A percentile compares a stretch with the other conserved stretches of the same genome.
These are phyloP conservation scores for Ambrosia hybrid DNA, from an alignment of 140 eudicot genomes.

Conservation along the genomic window DNA sequence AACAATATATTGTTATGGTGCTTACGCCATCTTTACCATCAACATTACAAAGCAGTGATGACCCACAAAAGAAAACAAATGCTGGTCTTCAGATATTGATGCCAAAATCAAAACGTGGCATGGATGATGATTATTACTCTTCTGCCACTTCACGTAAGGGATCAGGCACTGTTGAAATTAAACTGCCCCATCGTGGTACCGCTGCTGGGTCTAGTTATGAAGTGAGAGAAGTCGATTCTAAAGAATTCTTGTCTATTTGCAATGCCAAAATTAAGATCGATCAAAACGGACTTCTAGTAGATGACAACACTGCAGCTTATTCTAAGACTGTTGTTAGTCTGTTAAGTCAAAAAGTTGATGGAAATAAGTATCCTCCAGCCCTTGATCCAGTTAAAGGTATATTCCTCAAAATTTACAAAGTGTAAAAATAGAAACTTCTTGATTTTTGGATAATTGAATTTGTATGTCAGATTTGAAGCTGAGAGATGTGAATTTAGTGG, in stretches of 20 bases:
- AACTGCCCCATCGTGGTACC: constrained; percentile 76
- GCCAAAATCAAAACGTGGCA: constrained; percentile 85
- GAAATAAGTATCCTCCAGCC: constrained; percentile 90
- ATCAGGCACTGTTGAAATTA: constrained; percentile 67
- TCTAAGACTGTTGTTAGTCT: constrained; percentile 72
- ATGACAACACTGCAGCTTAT: constrained; percentile 76
- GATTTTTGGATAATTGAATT: neutral
- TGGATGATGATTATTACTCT: constrained; percentile 74
- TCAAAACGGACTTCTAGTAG: constrained; percentile 86
- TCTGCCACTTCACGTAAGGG: constrained; percentile 65
- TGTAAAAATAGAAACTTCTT: neutral
- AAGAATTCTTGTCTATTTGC: constrained; percentile 77
- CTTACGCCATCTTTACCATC: constrained; percentile 76
- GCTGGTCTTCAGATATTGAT: constrained; percentile 57
- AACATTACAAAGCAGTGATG: constrained; percentile 18
- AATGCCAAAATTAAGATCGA: constrained; percentile 72
- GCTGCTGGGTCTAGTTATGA: constrained; percentile 85
- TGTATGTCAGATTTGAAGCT: constrained; percentile 71
- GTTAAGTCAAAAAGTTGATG: constrained; percentile 59
- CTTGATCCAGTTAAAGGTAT: constrained; percentile 90
- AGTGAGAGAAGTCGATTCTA: constrained; percentile 73
- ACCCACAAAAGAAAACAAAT: constrained; percentile 29
- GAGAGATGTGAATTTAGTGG: constrained; percentile 66
- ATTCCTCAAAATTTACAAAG: neutral
- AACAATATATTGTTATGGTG: constrained; percentile 74